Base-by-base conservation (phyloP, 208 protist genomes). In the Wallacemonas sp. region DNA sequence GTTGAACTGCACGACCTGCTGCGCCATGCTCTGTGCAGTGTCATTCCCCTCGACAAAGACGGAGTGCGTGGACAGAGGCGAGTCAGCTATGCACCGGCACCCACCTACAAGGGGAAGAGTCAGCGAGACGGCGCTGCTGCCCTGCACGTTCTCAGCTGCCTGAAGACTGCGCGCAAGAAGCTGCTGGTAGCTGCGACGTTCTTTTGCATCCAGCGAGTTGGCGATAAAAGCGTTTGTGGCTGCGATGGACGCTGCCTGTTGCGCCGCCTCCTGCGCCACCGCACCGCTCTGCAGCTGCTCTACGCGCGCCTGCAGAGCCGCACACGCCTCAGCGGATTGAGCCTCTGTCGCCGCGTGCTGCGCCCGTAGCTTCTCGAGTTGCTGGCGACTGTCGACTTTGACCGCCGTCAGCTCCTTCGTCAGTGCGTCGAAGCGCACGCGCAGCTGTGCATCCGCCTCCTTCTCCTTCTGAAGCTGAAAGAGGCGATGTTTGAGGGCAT, bases 381-480 rank as follows among this genome's bases (percentile, higher is more conserved):
- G 26, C 17, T 55, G 55, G 22, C 64, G 55, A 32, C 5, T 50
- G 38, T 59, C 50, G 3, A 19, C 10, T 10, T 21, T 8, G 30
- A 42, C 17, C 6, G 36, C 55, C 15, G 34, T 37, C 1, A 70
- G 64, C 15, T 70, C 53, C 41, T 46, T 55, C 10, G 19, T 22
- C 1, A 70, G 39, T 3, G 26, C 46, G 12, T 70, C 48, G 41
- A 39, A 44, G 12, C 44, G 64, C 3, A 9, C 44, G 9, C 44
- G 64, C 38, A 70, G 52, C 38, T 55, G 24, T 6, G 17, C 50
- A 21, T 17, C 37, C 29, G 34, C 54, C 52, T 48, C 64, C 24
- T 24, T 38, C 12, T 57, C 45, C 37, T 70, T 70, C 26, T 53
- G 24, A 53, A 70, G 64, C 44, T 70, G 64, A 24, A 70, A 61